Base-by-base conservation (phyloP, 129 eudicot species). In the Oenanthe sinensis region DNA sequence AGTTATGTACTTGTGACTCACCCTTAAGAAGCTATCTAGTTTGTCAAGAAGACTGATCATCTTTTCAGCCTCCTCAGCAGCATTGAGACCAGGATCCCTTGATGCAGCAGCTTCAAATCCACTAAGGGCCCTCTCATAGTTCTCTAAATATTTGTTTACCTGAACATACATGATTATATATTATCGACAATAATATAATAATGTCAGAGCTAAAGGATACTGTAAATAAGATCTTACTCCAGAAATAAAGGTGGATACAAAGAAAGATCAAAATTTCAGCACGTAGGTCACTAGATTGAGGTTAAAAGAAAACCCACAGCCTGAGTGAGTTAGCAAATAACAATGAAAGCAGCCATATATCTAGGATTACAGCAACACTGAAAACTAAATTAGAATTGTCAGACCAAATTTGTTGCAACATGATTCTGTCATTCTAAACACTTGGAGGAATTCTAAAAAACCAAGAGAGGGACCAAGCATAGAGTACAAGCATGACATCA, bases 51-150 rank as follows among this genome's bases (percentile, higher is more conserved):
- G 97, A 84, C 75, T 83, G 75, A 92, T 87, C 79, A 95, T 87
- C 87, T 89, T 92, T 63, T 86, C 84, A 88, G 86, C 92, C 84
- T 92, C 99, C 77, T 83, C 89, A 5, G 79, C 26, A 22, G 99
- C 96, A 84, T 85, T 90, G 70, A 95, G 94, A 82, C 89, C 90
- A 85, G 99, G 99, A 89, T 95, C 99, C 84, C 75, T 90, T 10
- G 82, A 82, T 78, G 92, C 96, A 76, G 99, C 99, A 39, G 96
- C 95, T 86, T 95, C 96, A 80, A 92, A 95, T 83, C 99, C 97
- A 85, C 91, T 90, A 74, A 95, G 96, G 62, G 99, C 99, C 83
- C 93, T 92, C 85, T 92, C 97, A 80, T 92, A 95, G 82, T 92
- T 95, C 83, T 95, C 99, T 49, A 95, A 81, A 82, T 92, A 95